Evolutionary conservation across 2,329 filamentous ascomycete genomes (phyloP).

Genomic region (Coniosporium uncinatum): DNA sequence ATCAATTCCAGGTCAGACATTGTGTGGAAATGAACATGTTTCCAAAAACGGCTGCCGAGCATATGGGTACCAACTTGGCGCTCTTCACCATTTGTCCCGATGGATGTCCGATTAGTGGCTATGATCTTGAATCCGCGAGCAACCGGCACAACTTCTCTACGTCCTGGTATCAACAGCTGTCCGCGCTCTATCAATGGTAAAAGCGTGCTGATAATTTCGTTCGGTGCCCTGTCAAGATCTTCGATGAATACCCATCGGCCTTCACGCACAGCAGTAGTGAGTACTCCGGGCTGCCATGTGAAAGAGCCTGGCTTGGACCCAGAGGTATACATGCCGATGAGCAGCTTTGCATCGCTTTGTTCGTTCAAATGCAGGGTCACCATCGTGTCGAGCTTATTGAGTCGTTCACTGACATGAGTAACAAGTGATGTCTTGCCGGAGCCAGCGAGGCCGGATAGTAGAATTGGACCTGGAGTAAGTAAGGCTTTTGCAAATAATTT

Average conservation of each 20-base stretch:
- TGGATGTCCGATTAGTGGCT: conserved; percentile 75
- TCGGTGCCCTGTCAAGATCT: conserved; percentile 90
- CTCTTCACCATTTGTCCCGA: conserved; percentile 55
- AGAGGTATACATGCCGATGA: conserved; percentile 91
- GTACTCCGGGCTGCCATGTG: conserved; percentile 83
- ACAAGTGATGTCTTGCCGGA: conserved; percentile 88
- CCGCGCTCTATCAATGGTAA: conserved; percentile 88
- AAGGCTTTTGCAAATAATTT: conserved; percentile 62
- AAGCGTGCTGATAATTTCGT: conserved; percentile 90
- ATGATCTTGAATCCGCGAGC: conserved; percentile 85
- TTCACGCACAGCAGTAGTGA: conserved; percentile 91
- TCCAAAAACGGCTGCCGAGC: conserved; percentile 85
- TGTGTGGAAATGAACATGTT: conserved; percentile 62
- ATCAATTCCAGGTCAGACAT: conserved; percentile 66
- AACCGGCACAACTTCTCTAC: conserved; percentile 81
- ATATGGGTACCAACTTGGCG: conserved; percentile 62
- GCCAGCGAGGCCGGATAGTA: conserved; percentile 79
- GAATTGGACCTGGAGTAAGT: conserved; percentile 62
- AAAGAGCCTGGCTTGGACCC: conserved; percentile 86
- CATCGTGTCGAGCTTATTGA: conserved; percentile 77
- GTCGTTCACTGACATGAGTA: conserved; percentile 72
- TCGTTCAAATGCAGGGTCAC: conserved; percentile 96
- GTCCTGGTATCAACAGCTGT: conserved; percentile 85
- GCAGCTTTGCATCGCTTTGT: conserved; percentile 95
- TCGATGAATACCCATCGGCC: conserved; percentile 97